Evolutionary conservation across 306 rosid species (phyloP), one percentile per base, ranked within the genome.

Genomic region (Leucaena leucocephala): DNA sequence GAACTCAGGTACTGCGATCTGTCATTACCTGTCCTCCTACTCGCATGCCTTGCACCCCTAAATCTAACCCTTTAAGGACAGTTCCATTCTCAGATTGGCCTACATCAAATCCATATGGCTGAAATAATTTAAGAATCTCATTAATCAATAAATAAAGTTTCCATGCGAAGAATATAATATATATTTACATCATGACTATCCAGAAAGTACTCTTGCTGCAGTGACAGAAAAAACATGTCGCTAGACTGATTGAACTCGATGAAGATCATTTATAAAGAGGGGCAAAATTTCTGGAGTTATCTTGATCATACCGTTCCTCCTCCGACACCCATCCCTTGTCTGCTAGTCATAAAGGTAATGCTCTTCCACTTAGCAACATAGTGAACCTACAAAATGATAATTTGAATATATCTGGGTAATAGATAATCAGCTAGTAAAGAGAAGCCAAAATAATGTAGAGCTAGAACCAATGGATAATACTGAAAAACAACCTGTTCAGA

Each of bases 321-420:
- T 52, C 97, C 97, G 39, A 94, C 97, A 8, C 98, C 98, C 75
- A 94, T 79, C 83, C 98, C 98, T 85, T 94, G 98, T 88, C 98
- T 91, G 76, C 97, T 92, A 35, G 98, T 94, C 97, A 94, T 92
- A 76, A 91, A 94, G 61, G 98, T 94, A 87, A 94, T 84, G 34
- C 90, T 88, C 82, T 68, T 94, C 98, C 98, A 94, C 82, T 91
- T 94, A 44, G 98, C 97, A 62, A 94, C 97, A 77, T 94, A 94
- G 81, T 92, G 98, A 87, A 94, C 91, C 98, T 94, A 85, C 86
- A 90, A 87, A 57, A 75, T 61, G 14, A 81, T 5, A 69, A 36
- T 61, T 55, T 76, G 14, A 39, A 81, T 68, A 76, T 72, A 71
- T 69, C 68, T 74, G 17, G 87, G 46, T 14, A 55, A 44, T 2